Conservation (phyloP, 1,284 basidiomycete species). For the Hymenochaete sp. region DNA sequence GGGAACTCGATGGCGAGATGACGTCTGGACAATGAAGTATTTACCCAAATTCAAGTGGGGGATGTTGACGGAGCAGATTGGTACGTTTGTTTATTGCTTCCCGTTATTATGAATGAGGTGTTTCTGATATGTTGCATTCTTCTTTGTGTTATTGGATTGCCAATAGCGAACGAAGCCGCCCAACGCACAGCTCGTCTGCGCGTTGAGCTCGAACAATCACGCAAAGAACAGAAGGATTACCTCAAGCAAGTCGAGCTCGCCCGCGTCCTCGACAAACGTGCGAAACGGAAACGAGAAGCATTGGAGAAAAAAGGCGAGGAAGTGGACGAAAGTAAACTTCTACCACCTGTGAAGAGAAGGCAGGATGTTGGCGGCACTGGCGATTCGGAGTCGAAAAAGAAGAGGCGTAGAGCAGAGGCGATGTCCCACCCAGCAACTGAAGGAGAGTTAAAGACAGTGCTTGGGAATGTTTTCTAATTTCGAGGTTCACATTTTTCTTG, state of each 20-base stretch:
- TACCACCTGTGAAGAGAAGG: conserved; percentile 30
- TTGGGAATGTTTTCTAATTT: conserved; percentile 48
- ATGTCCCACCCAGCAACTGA: conserved; percentile 33
- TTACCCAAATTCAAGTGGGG: conserved; percentile 97
- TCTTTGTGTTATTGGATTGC: too few species aligned
- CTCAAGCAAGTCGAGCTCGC: conserved; percentile 93
- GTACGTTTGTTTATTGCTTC: conserved; percentile 57
- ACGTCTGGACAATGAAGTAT: conserved; percentile 99
- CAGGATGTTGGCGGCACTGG: too few species aligned
- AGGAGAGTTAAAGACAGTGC: too few species aligned
- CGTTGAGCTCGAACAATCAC: conserved; percentile 84
- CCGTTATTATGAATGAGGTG: too few species aligned
- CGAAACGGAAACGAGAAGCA: conserved; percentile 49
- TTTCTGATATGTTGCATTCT: too few species aligned
- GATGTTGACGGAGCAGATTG: conserved; percentile 97
- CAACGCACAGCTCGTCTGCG: conserved; percentile 82
- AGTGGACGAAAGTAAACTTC: conserved; percentile 40
- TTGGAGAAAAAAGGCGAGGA: conserved; percentile 20
- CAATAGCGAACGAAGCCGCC: conserved; percentile 92
- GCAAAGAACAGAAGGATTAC: conserved; percentile 87
- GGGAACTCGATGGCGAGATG: conserved; percentile 86
- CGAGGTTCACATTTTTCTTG: too few species aligned
- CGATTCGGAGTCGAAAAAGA: too few species aligned
- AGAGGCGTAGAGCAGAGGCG: too few species aligned
- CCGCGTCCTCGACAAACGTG: conserved; percentile 81